Base-by-base conservation (phyloP, 805 yeast species). In the Blastobotrys americana region DNA sequence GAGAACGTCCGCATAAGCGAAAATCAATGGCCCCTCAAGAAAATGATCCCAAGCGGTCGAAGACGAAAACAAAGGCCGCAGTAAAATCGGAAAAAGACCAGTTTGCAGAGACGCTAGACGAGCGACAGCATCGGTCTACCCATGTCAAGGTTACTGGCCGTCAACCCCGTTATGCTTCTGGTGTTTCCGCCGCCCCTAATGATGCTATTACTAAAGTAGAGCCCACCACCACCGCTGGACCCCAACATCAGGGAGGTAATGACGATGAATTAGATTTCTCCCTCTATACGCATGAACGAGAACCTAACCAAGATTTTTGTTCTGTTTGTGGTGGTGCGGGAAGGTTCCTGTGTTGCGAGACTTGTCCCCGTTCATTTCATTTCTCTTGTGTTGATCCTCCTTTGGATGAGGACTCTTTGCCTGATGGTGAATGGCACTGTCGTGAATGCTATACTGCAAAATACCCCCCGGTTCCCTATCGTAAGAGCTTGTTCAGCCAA, bases 331-430 rank as follows among this genome's bases (percentile, higher is more conserved):
- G 94, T 1, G 85, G 87, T 21, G 70, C 88, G 0, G 98, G 98
- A 9, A 73, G 84, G 21, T 88, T 90, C 55, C 69, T 90, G 19
- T 93, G 97, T 64, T 90, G 98, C 65, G 98, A 90, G 55, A 72
- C 84, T 1, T 90, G 98, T 63, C 96, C 97, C 0, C 74, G 73
- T 55, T 84, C 96, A 1, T 93, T 90, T 64, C 98, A 90, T 60
- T 87, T 93, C 58, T 71, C 84, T 3, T 90, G 98, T 61, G 76
- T 90, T 48, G 83, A 85, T 55, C 97, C 97, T 2, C 97, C 98
- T 0, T 65, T 82, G 27, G 86, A 82, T 53, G 87, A 82, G 35
- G 71, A 74, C 41, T 59, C 73, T 33, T 65, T 86, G 5, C 97
- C 97, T 0, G 94, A 82, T 39, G 96, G 84, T 31, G 82, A 78